These are phyloP conservation scores for Plantago coronopus DNA, from an alignment of 305 asterid genomes.

Conservation along the genomic window DNA sequence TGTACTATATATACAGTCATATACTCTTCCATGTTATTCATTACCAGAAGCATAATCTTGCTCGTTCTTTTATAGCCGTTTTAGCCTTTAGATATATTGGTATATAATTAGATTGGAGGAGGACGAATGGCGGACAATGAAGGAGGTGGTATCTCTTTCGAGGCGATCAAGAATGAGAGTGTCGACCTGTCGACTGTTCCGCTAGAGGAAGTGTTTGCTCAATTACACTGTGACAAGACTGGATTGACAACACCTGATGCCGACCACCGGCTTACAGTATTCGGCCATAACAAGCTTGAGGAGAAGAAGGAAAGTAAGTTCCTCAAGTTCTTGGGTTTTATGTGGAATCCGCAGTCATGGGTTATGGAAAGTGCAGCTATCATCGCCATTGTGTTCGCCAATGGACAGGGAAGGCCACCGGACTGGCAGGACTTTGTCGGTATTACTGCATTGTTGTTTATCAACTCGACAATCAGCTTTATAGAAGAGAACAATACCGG, in stretches of 20 bases:
- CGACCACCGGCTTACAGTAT: slow-evolving; percentile 48
- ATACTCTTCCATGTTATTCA: too few relatives aligned
- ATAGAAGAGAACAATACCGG: slow-evolving; percentile 80
- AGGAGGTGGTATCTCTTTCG: too few relatives aligned
- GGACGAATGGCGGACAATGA: too few relatives aligned
- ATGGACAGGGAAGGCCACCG: slow-evolving; percentile 77
- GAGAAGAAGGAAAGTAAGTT: slow-evolving; percentile 76
- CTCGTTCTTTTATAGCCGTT: too few relatives aligned
- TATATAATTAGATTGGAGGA: too few relatives aligned
- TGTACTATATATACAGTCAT: too few relatives aligned
- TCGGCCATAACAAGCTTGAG: slow-evolving; percentile 85
- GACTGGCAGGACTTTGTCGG: slow-evolving; percentile 81
- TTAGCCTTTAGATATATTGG: too few relatives aligned
- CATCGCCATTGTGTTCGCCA: slow-evolving; percentile 77
- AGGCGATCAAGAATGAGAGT: background rate
- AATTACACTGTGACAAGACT: slow-evolving; percentile 49
- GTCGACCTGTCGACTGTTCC: slow-evolving; percentile 25
- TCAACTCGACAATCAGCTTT: slow-evolving; percentile 79
- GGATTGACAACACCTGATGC: slow-evolving; percentile 62
- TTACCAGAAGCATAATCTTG: too few relatives aligned
- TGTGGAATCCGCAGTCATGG: slow-evolving; percentile 97
- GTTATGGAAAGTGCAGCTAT: slow-evolving; percentile 87
- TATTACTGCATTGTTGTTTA: slow-evolving; percentile 48
- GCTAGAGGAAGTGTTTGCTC: slow-evolving; percentile 60
- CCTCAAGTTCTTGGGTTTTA: slow-evolving; percentile 69